Evolutionary conservation across 2,329 filamentous ascomycete species (phyloP).

Genomic region (Aureobasidium sp.): DNA sequence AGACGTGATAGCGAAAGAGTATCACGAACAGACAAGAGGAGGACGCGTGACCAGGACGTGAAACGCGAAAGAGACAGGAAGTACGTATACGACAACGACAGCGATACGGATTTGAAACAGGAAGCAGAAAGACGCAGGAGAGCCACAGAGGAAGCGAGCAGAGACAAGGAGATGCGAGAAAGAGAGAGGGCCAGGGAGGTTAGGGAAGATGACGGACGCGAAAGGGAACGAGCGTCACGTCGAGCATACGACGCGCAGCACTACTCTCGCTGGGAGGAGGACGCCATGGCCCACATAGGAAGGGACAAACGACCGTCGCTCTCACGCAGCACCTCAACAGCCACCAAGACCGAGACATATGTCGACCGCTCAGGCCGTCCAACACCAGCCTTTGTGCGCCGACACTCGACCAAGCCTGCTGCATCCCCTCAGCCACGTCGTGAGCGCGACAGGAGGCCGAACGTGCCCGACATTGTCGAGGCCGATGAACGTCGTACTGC

Average conservation of each 20-base stretch:
- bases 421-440: conserved; percentile 15
- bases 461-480: conserved; percentile 4
- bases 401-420: conserved; percentile 21
- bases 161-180: conserved; percentile 9
- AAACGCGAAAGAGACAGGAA: conserved; percentile 31
- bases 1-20: conserved; percentile 27
- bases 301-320: conserved; percentile 19
- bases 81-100: conserved; percentile 27
- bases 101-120: conserved; percentile 20
- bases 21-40: conserved; percentile 15
- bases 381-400: conserved; percentile 19
- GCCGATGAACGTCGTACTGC: conserved; percentile 6
- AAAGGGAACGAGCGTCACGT: conserved; percentile 11
- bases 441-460: conserved; percentile 13
- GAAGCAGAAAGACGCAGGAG: conserved; percentile 24
- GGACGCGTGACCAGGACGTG: conserved; percentile 32
- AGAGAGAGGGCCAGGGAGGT: conserved; percentile 15
- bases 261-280: conserved; percentile 18
- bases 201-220: conserved; percentile 11
- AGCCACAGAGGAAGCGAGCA: conserved; percentile 15
- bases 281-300: conserved; percentile 24
- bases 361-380: conserved; percentile 20
- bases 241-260: conserved; percentile 16
- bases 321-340: conserved; percentile 18
- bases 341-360: conserved; percentile 20